Conservation (phyloP, 2,329 filamentous ascomycete species). For the Aspergillus quadrilineatus region DNA sequence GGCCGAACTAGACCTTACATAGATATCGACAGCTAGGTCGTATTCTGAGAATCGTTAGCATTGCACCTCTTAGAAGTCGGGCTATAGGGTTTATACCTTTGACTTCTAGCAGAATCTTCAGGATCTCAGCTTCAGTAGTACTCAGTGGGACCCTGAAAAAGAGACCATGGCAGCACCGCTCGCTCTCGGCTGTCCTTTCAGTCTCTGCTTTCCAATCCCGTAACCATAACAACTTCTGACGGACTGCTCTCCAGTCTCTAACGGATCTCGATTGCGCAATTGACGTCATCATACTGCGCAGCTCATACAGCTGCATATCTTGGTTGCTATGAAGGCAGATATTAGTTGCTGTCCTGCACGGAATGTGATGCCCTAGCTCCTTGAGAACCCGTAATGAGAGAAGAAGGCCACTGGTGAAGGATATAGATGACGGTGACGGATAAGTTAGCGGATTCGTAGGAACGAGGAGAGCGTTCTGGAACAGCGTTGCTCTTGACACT, state of each 20-base stretch:
- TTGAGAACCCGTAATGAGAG: conserved; percentile 41
- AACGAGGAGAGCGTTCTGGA: conserved; percentile 43
- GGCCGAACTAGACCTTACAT: conserved; percentile 33
- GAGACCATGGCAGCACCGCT: conserved; percentile 41
- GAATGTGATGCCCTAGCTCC: conserved; percentile 39
- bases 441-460: conserved; percentile 43
- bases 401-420: conserved; percentile 43
- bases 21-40: conserved; percentile 43
- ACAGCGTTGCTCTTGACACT: conserved; percentile 41
- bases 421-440: conserved; percentile 39
- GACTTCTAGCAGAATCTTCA: conserved; percentile 55
- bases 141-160: conserved; percentile 51
- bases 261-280: conserved; percentile 46
- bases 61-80: neutral
- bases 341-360: conserved; percentile 43
- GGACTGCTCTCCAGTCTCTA: conserved; percentile 49
- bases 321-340: conserved; percentile 54
- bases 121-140: conserved; percentile 56
- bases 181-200: conserved; percentile 24
- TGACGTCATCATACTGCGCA: conserved; percentile 54
- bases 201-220: conserved; percentile 55
- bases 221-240: conserved; percentile 59
- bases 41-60: conserved; percentile 37
- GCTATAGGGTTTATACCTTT: conserved; percentile 34
- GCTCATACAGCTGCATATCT: conserved; percentile 53